These are phyloP conservation scores for Diplodia sapinea DNA, from an alignment of 2,329 filamentous ascomycete genomes.

Conservation along the genomic window DNA sequence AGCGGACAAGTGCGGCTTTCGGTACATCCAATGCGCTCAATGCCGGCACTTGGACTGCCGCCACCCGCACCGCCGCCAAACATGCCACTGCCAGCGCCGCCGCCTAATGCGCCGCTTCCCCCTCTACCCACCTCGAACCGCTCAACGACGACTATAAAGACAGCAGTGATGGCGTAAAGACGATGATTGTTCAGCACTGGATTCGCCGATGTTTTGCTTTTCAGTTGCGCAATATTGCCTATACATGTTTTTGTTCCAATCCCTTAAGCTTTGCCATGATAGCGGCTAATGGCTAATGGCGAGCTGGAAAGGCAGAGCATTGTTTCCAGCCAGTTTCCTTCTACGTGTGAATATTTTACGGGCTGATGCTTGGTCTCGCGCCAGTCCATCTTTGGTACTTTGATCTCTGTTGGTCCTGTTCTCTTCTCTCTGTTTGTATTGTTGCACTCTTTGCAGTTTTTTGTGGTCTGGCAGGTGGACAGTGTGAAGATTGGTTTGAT, in stretches of 20 bases:
- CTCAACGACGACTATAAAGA: conserved; percentile 18
- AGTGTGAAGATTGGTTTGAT: neutral
- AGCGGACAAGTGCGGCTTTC: conserved; percentile 30
- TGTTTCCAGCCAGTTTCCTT: conserved; percentile 7
- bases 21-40: conserved; percentile 37
- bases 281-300: conserved; percentile 27
- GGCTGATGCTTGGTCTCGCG: neutral
- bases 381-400: neutral
- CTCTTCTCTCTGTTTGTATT: conserved; percentile 12
- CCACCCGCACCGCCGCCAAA: conserved; percentile 55
- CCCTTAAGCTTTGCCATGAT: conserved; percentile 6
- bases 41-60: conserved; percentile 50
- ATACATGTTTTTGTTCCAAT: neutral
- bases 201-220: neutral
- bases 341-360: conserved; percentile 20
- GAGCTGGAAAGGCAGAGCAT: conserved; percentile 2
- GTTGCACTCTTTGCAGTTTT: neutral
- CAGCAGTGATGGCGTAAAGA: conserved; percentile 21
- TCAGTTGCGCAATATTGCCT: neutral
- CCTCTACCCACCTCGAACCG: conserved; percentile 12
- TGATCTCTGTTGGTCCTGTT: neutral
- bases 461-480: neutral
- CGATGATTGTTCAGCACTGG: neutral
- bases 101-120: conserved; percentile 32
- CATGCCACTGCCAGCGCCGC: conserved; percentile 52